A percentile compares a stretch with the other conserved stretches of the same genome.
These are phyloP conservation scores for Vachellia collinsii DNA, from an alignment of 306 rosid genomes.

Conservation along the genomic window DNA sequence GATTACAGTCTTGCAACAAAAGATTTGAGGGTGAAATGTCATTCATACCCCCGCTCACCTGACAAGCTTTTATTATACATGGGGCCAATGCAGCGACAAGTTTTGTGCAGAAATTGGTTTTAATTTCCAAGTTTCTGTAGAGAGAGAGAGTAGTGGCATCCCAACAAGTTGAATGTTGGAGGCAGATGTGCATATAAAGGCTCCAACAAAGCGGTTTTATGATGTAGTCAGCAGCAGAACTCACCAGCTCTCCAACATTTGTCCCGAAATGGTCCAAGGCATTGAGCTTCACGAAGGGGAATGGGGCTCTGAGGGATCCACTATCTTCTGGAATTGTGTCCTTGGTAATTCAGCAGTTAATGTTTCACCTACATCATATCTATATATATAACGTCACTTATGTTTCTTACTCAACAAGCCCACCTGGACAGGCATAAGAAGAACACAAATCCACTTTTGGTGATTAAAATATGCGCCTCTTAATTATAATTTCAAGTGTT, in stretches of 20 bases:
- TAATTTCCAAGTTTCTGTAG: not conserved
- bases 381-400: not conserved
- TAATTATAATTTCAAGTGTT: too few relatives aligned
- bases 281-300: constrained; percentile 28
- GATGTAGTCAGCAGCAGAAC: constrained; percentile 23
- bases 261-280: not conserved
- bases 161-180: not conserved
- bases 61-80: too few relatives aligned
- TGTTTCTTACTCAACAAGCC: not conserved
- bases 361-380: too few relatives aligned
- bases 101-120: too few relatives aligned
- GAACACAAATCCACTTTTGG: too few relatives aligned
- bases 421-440: not conserved
- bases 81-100: too few relatives aligned
- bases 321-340: constrained; percentile 16
- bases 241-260: constrained; percentile 12
- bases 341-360: not conserved
- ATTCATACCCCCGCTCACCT: too few relatives aligned
- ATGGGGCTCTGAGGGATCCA: constrained; percentile 28
- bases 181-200: not conserved
- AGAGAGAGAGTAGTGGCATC: not conserved
- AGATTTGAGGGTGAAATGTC: too few relatives aligned
- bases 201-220: constrained; percentile 2
- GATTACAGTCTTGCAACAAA: too few relatives aligned
- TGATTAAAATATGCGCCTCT: too few relatives aligned